A percentile compares a stretch with the other conserved stretches of the same genome.
Conservation (phyloP, 2,329 filamentous ascomycete species). For the Geosmithia putterillii region DNA sequence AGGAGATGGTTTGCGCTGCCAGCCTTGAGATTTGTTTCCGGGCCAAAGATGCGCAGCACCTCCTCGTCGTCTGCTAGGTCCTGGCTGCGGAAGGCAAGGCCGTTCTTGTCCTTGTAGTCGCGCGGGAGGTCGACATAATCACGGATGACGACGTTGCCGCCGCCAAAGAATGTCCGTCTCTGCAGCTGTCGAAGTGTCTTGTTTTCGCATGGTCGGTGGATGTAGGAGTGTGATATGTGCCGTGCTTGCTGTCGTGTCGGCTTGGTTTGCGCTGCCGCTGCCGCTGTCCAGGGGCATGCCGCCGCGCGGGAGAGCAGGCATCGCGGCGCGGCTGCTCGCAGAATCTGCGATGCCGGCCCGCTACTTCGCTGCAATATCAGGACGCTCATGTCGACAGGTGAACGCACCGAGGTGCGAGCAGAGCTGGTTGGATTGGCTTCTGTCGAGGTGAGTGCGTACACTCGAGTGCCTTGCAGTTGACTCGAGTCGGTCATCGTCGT, state of each 20-base stretch:
- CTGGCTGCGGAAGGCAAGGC: conserved; percentile 38
- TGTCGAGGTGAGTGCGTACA: no score
- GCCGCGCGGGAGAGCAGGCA: background rate
- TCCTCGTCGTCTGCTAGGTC: conserved; percentile 29
- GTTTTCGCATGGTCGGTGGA: background rate
- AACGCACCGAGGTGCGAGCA: background rate
- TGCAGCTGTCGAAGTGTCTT: conserved; percentile 1
- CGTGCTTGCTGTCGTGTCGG: background rate
- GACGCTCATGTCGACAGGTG: background rate
- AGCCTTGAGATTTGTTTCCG: conserved; percentile 22
- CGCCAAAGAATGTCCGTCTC: conserved; percentile 20
- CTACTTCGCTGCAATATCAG: background rate
- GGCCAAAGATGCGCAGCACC: conserved; percentile 35
- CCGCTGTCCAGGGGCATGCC: background rate
- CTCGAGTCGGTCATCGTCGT: no score
- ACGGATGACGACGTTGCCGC: conserved; percentile 23
- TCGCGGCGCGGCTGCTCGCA: background rate
- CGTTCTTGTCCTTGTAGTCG: conserved; percentile 41
- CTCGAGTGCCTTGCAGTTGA: no score
- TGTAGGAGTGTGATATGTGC: background rate
- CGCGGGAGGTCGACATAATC: conserved; percentile 45
- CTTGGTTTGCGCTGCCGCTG: no score
- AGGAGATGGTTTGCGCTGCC: conserved; percentile 39
- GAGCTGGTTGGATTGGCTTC: background rate
- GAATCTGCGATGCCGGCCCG: background rate